Base-by-base conservation (phyloP, 345 rosid species). In the Trapa incisa region DNA sequence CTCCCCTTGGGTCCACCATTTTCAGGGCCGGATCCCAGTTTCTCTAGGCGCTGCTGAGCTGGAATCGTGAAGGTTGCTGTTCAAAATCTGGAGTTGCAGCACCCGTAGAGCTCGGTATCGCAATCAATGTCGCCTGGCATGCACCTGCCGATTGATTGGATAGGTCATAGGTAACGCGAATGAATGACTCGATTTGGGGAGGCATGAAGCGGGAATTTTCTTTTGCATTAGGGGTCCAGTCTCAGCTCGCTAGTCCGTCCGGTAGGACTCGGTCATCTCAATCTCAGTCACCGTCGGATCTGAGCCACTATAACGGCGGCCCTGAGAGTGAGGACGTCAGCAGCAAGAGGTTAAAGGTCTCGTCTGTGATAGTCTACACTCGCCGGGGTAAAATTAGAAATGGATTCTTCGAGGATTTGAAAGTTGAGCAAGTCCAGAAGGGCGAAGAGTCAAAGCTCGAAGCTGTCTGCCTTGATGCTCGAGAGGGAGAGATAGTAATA, bases 341-440 rank as follows among this genome's bases (percentile, higher is more conserved):
- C 61, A 62, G 75, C 80, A 88, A 88, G 83, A 78, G 91, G 68
- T 73, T 81, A 68, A 89, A 80, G 75, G 78, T 75, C 71, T 77
- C 80, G 66, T 73, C 83, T 85, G 77, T 73, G 61, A 84, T 87
- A 64, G 98, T 92, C 60, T 92, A 92, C 65, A 81, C 88, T 67
- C 84, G 98, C 74, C 76, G 77, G 61, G 82, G 76, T 71, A 86
- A 71, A 74, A 69, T 75, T 67, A 67, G 72, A 47, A 64, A 73
- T 53, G 69, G 72, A 32, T 45, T 64, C 57, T 29, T 3, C 29
- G 62, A 17, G 66, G 37, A 39, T 43, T 45, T 29, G 29, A 47
- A 48, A 14, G 52, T 41, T 14, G 62, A 65, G 42, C 43, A 29
- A 29, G 5, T 14, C 29, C 67, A 48, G 67, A 52, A 50, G 29